These are phyloP conservation scores for Alopecurus myosuroides DNA, from an alignment of 176 grass and related monocot genomes.

Conservation along the genomic window DNA sequence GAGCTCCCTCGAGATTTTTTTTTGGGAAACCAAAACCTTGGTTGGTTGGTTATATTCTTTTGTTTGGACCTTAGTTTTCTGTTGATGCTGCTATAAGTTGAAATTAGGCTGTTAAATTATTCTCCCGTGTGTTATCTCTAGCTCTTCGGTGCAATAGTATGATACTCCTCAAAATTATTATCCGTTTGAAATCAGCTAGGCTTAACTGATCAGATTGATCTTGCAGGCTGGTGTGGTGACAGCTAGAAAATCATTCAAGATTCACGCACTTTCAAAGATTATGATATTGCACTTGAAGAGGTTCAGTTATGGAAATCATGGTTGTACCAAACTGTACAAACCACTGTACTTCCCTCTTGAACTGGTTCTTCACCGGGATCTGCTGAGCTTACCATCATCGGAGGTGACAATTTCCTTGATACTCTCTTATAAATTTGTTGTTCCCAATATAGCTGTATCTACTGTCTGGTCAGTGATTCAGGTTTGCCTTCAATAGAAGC, in stretches of 20 bases:
- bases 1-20: too few species aligned
- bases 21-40: too few species aligned
- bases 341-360: slow-evolving; percentile 60
- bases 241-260: slow-evolving; percentile 73
- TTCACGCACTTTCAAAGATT: slow-evolving; percentile 69
- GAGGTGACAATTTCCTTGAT: slow-evolving; percentile 37
- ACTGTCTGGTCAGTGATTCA: neutral
- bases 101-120: neutral
- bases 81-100: slow-evolving; percentile 2
- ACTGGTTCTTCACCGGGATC: slow-evolving; percentile 61
- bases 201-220: slow-evolving; percentile 8
- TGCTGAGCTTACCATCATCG: slow-evolving; percentile 50
- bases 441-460: neutral
- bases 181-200: slow-evolving; percentile 1
- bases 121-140: neutral
- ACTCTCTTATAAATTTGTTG: neutral
- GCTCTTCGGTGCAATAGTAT: neutral
- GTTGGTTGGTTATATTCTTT: neutral
- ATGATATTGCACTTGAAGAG: slow-evolving; percentile 97
- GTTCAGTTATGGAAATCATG: slow-evolving; percentile 78
- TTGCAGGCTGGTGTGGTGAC: slow-evolving; percentile 75
- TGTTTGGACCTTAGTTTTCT: neutral
- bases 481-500: neutral
- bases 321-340: slow-evolving; percentile 78
- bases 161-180: neutral